Percentiles rank a stretch among this genome's conserved stretches.
phyloP scores from a whole-genome alignment of 768 basidiomycete genomes.

The Naematelia aurantialba region DNA sequence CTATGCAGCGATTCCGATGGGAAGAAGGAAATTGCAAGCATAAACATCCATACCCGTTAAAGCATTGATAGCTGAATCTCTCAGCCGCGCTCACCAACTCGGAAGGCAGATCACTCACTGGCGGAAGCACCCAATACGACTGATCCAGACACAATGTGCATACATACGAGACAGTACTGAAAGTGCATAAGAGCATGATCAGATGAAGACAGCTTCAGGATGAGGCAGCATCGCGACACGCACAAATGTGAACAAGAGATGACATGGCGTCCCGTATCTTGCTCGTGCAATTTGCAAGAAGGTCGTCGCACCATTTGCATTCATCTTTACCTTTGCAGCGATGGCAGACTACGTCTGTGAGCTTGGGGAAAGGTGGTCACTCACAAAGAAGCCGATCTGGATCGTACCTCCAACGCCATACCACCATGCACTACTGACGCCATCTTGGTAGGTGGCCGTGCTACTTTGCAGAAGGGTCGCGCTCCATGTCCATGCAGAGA shows the following conservation, averaged over 20 bases:
- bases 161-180: constrained; percentile 57
- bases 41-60: constrained; percentile 55
- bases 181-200: too few relatives aligned
- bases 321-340: constrained; percentile 57
- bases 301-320: constrained; percentile 60
- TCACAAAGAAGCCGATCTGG: constrained; percentile 57
- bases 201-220: too few relatives aligned
- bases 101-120: constrained; percentile 16
- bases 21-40: constrained; percentile 56
- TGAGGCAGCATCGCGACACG: constrained; percentile 42
- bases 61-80: constrained; percentile 50
- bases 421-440: constrained; percentile 25
- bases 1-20: constrained; percentile 54
- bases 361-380: background rate
- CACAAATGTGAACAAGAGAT: constrained; percentile 44
- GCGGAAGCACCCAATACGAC: constrained; percentile 57
- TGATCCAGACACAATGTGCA: constrained; percentile 57
- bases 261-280: constrained; percentile 43
- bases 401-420: constrained; percentile 51
- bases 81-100: background rate
- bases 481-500: constrained; percentile 29
- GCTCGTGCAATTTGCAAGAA: constrained; percentile 58
- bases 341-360: constrained; percentile 20
- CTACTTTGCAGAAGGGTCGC: constrained; percentile 20
- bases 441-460: constrained; percentile 16